Percentiles rank a stretch among this genome's conserved stretches.
phyloP scores from a whole-genome alignment of 2,329 filamentous ascomycete species.

The Fusarium fracticaudum region DNA sequence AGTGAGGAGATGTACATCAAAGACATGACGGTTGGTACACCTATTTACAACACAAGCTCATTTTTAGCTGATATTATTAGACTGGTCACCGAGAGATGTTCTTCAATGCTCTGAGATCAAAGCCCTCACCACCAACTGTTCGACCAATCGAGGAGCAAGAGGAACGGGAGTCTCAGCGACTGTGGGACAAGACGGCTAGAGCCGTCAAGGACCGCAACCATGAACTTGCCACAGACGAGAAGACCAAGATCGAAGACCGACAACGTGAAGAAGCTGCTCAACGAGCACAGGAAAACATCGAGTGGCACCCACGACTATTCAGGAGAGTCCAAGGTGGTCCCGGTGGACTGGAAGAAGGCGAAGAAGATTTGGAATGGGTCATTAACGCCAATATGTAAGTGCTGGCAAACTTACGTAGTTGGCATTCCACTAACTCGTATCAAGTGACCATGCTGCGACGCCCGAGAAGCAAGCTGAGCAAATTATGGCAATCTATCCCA shows the following conservation, averaged over 20 bases:
- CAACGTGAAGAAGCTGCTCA: constrained; percentile 89
- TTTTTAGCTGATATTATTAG: constrained; percentile 54
- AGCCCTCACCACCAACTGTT: constrained; percentile 76
- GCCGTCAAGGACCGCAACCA: constrained; percentile 89
- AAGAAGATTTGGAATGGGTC: constrained; percentile 94
- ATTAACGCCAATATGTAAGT: constrained; percentile 85
- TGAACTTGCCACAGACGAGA: constrained; percentile 89
- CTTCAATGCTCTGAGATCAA: constrained; percentile 85
- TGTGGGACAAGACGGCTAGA: constrained; percentile 84
- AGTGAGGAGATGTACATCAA: constrained; percentile 95
- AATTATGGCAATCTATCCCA: constrained; percentile 85
- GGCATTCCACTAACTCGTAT: constrained; percentile 17
- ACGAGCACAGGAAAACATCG: constrained; percentile 78
- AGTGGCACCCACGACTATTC: constrained; percentile 92
- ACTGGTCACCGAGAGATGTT: constrained; percentile 89
- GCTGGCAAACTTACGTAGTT: neutral
- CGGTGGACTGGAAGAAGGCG: constrained; percentile 78
- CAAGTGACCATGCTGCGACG: constrained; percentile 55
- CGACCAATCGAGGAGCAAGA: constrained; percentile 87
- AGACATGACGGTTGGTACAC: constrained; percentile 71
- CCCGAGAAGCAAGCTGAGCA: constrained; percentile 80
- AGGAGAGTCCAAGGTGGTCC: constrained; percentile 76
- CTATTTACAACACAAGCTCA: neutral
- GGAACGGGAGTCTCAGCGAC: constrained; percentile 86
- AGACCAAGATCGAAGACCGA: constrained; percentile 93